Conservation (phyloP, 257 asterid species). For the Fraxinus cuspidata region DNA sequence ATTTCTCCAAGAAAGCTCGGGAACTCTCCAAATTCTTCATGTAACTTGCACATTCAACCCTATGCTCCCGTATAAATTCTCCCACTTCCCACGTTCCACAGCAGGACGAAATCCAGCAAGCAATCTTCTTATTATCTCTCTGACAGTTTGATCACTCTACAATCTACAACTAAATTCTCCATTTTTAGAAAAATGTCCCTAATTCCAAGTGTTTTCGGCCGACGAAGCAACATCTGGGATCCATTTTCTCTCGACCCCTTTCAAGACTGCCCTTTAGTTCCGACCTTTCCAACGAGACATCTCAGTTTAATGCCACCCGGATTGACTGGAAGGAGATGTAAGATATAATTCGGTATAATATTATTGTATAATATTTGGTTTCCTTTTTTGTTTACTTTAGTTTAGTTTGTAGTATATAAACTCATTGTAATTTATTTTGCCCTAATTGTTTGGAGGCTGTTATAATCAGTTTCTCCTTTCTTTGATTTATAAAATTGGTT, state of each 20-base stretch:
- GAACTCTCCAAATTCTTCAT: background rate
- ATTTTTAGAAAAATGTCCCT: background rate
- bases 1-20: background rate
- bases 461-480: no score
- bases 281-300: background rate
- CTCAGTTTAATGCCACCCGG: background rate
- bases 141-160: background rate
- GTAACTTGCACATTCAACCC: background rate
- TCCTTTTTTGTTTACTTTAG: no score
- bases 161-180: background rate
- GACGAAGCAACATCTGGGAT: background rate
- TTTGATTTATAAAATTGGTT: no score
- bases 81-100: background rate
- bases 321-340: constrained; percentile 1
- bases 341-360: no score
- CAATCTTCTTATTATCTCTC: background rate
- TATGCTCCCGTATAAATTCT: background rate
- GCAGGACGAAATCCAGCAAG: background rate
- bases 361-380: no score
- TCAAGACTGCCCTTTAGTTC: background rate
- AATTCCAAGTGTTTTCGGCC: background rate
- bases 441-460: no score
- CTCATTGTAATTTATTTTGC: no score
- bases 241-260: background rate
- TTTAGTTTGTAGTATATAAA: no score